Percentiles rank a stretch among this genome's conserved stretches.
These are phyloP conservation scores for Russula vinacea DNA, from an alignment of 768 basidiomycete genomes.

Conservation along the genomic window DNA sequence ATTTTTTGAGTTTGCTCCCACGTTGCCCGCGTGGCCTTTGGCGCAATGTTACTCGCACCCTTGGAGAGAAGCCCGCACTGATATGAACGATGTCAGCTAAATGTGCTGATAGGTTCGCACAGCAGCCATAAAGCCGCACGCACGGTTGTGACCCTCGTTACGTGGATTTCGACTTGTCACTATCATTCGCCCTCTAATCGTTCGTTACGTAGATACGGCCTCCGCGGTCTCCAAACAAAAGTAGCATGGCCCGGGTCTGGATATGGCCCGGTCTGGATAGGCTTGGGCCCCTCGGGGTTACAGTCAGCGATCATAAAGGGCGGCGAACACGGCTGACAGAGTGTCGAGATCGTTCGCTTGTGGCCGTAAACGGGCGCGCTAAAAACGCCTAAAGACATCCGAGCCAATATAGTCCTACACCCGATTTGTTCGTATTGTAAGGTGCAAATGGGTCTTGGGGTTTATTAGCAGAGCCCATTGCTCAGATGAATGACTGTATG, in stretches of 20 bases:
- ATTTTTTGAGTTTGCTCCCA: not conserved
- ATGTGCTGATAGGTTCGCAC: not conserved
- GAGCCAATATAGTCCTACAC: not conserved
- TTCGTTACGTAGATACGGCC: not conserved
- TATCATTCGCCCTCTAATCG: not conserved
- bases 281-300: not conserved
- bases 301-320: not conserved
- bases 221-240: conserved; percentile 9
- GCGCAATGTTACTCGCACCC: not conserved
- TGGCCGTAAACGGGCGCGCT: not conserved
- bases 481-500: not conserved
- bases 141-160: conserved; percentile 11
- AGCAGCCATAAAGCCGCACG: conserved; percentile 17
- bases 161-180: not conserved
- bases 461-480: not conserved
- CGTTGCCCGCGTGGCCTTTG: not conserved
- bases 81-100: not conserved
- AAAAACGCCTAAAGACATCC: not conserved
- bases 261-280: not conserved
- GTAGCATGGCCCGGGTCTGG: not conserved
- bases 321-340: not conserved
- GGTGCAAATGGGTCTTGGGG: no score
- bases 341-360: no score
- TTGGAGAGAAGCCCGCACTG: not conserved
- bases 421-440: not conserved